Base-by-base conservation (phyloP, 768 basidiomycete genomes). In the Boletus insuetus region DNA sequence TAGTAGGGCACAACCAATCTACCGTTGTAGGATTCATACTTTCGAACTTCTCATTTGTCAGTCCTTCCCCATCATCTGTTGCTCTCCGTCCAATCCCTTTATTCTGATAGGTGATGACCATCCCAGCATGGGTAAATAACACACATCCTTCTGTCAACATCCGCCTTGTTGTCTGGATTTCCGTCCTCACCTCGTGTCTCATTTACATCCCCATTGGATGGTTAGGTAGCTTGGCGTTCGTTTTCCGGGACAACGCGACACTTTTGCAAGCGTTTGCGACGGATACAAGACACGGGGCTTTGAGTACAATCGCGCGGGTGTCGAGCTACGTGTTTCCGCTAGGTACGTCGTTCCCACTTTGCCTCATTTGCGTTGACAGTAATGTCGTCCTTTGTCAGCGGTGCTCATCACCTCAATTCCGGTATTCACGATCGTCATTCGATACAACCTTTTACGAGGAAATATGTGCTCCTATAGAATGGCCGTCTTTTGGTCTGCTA, bases 81-180 rank as follows among this genome's bases (percentile, higher is more conserved):
- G 20, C 34, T 7, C 37, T 32, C 29, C 16, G 1, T 19, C 38
- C 26, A 20, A 55, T 24, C 7, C 9, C 4, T 6, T 46, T 24
- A 17, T 40, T 35, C 22, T 8, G 3, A 41, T 14, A 66, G 64
- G 62, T 66, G 17, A 64, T 51, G 19, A 66, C 65, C 37, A 48
- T 67, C 37, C 65, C 64, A 3, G 59, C 64, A 17, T 66, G 64
- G 64, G 65, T 66, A 10, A 66, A 66, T 3, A 66, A 66, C 26
- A 61, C 50, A 13, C 65, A 64, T 35, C 51, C 64, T 1, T 57
- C 59, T 3, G 62, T 66, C 55, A 56, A 66, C 34, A 58, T 66
- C 37, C 62, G 59, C 40, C 55, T 43, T 24, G 58, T 62, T 1
- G 62, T 66, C 20, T 67, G 64, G 64, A 6, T 13, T 1, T 66